Conservation (phyloP, 352 stramenopile genomes). For the Phytophthora palmivora region DNA sequence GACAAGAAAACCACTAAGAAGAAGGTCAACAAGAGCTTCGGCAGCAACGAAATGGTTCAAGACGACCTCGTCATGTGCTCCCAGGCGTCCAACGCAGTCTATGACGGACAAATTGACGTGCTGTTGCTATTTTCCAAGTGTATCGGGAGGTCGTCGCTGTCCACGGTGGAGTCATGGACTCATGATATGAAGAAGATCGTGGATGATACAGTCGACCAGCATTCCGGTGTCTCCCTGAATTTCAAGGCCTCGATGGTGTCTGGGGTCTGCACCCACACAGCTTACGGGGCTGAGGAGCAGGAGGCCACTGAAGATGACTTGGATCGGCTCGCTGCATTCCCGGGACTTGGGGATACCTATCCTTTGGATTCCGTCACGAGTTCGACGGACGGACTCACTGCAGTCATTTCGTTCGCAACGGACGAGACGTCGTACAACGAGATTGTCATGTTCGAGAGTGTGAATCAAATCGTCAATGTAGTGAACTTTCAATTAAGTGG, state of each 20-base stretch:
- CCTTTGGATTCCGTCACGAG: constrained; percentile 12
- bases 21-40: constrained; percentile 25
- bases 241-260: constrained; percentile 49
- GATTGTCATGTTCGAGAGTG: constrained; percentile 39
- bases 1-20: constrained; percentile 27
- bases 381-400: constrained; percentile 20
- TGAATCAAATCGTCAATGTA: constrained; percentile 30
- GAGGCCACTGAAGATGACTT: constrained; percentile 29
- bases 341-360: constrained; percentile 38
- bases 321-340: constrained; percentile 36
- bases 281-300: constrained; percentile 1
- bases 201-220: constrained; percentile 8
- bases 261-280: constrained; percentile 35
- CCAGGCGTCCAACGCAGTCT: constrained; percentile 12
- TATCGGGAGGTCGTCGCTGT: constrained; percentile 40
- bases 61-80: constrained; percentile 35
- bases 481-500: constrained; percentile 51
- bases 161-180: constrained; percentile 52
- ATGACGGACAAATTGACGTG: constrained; percentile 40
- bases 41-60: constrained; percentile 12
- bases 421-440: constrained; percentile 43
- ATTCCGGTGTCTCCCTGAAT: constrained; percentile 10
- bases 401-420: constrained; percentile 50
- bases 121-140: constrained; percentile 67
- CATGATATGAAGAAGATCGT: constrained; percentile 31